phyloP scores from a whole-genome alignment of 148 eudicot genomes.

The Rhododendron vialii region DNA sequence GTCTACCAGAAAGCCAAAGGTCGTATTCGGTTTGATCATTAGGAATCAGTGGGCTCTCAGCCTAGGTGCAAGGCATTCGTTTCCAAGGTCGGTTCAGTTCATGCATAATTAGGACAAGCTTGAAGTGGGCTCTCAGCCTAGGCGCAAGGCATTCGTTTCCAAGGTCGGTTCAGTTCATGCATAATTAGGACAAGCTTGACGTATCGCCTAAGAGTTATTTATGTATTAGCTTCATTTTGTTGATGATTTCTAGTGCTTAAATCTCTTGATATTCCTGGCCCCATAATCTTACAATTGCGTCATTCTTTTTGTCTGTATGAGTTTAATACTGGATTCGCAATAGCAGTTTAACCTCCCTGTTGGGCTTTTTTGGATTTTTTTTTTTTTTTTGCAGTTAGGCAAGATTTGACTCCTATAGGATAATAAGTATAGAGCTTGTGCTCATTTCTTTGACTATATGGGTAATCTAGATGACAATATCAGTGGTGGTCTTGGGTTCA shows the following conservation, averaged over 20 bases:
- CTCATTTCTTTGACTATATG: neutral
- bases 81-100: too few species aligned
- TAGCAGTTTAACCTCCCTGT: conserved; percentile 14
- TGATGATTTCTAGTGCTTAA: neutral
- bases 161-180: too few species aligned
- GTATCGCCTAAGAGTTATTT: neutral
- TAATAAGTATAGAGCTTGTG: neutral
- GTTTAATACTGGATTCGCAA: neutral
- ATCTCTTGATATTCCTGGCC: neutral
- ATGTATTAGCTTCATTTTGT: neutral
- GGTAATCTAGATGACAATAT: neutral
- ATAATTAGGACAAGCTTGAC: neutral
- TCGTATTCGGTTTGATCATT: too few species aligned
- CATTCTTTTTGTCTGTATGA: neutral
- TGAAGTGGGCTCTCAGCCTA: neutral
- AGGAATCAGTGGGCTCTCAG: too few species aligned
- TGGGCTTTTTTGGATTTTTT: conserved; percentile 11
- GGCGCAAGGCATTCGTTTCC: too few species aligned
- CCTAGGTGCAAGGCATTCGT: too few species aligned
- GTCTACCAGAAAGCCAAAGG: too few species aligned
- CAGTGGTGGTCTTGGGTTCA: neutral
- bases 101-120: neutral
- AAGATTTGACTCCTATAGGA: neutral
- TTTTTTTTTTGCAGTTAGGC: conserved; percentile 3
- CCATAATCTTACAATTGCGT: neutral